Conservation (phyloP, 306 rosid species). For the Medicago ruthenica region DNA sequence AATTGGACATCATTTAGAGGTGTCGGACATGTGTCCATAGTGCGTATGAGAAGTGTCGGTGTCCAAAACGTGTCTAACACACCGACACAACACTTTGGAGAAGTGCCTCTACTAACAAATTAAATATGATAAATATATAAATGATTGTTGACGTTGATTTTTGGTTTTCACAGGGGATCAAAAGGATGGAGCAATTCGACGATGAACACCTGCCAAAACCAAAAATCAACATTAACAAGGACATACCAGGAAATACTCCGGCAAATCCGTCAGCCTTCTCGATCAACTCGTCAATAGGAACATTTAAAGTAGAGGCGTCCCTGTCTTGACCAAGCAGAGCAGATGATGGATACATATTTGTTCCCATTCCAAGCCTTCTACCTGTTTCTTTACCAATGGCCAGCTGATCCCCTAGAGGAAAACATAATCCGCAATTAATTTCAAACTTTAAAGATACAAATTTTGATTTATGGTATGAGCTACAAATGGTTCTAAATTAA, state of each 20-base stretch:
- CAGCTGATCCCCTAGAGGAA: constrained; percentile 81
- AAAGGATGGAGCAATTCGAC: not conserved
- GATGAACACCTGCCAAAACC: not conserved
- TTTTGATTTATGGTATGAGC: not conserved
- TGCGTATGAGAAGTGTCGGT: not conserved
- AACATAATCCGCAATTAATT: constrained; percentile 14
- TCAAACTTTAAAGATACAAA: constrained; percentile 20
- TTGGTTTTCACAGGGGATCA: not conserved
- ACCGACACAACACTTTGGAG: not conserved
- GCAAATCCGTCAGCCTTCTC: constrained; percentile 99
- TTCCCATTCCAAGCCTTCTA: constrained; percentile 97
- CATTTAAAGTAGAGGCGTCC: constrained; percentile 69
- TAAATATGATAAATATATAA: not conserved
- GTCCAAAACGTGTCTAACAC: not conserved
- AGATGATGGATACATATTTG: constrained; percentile 98
- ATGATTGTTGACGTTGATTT: not conserved
- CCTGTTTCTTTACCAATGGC: constrained; percentile 98
- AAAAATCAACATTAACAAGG: not conserved
- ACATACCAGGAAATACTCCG: constrained; percentile 93
- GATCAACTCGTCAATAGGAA: constrained; percentile 88
- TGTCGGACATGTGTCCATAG: not conserved
- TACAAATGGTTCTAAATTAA: not conserved
- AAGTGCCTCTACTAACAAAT: not conserved
- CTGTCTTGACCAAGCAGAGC: constrained; percentile 85
- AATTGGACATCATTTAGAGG: not conserved